Percentiles rank a stretch among this genome's conserved stretches.
Evolutionary conservation across 1,139 yeast genomes (phyloP).

Genomic region (Taiozyma sp.): DNA sequence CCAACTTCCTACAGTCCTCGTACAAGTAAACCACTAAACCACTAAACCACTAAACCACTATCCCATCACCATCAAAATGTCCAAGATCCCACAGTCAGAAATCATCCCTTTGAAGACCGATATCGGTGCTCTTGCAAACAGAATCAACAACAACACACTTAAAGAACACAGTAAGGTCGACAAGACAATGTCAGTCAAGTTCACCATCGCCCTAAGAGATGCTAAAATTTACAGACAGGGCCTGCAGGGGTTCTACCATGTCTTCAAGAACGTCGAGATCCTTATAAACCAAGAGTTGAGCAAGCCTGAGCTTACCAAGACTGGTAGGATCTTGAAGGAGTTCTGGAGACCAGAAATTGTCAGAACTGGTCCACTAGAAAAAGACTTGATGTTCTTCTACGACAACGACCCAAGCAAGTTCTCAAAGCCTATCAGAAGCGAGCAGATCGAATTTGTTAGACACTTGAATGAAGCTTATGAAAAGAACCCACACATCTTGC

Average conservation of each 20-base stretch:
- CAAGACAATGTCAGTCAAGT: constrained; percentile 60
- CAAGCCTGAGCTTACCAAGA: constrained; percentile 32
- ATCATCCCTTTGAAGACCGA: constrained; percentile 69
- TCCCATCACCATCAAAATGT: constrained; percentile 3
- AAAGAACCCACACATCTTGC: constrained; percentile 62
- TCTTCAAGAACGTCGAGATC: constrained; percentile 64
- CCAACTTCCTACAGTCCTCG: not conserved
- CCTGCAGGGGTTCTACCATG: constrained; percentile 69
- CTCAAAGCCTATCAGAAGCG: constrained; percentile 47
- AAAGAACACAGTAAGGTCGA: constrained; percentile 63
- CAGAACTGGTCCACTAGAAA: constrained; percentile 50
- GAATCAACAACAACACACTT: constrained; percentile 68
- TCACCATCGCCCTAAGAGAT: constrained; percentile 73
- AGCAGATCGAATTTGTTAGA: constrained; percentile 55
- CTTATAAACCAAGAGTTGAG: constrained; percentile 44
- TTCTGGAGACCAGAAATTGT: constrained; percentile 68
- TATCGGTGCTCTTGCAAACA: constrained; percentile 74
- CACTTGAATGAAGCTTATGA: constrained; percentile 50
- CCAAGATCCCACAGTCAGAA: constrained; percentile 46
- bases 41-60: too few species aligned
- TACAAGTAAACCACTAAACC: not conserved
- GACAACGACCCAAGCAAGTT: constrained; percentile 50
- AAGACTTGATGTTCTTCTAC: constrained; percentile 66
- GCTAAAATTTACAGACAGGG: constrained; percentile 77
- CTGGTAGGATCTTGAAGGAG: constrained; percentile 34